These are phyloP conservation scores for Fusarium liriodendri DNA, from an alignment of 2,329 filamentous ascomycete species.

Conservation along the genomic window DNA sequence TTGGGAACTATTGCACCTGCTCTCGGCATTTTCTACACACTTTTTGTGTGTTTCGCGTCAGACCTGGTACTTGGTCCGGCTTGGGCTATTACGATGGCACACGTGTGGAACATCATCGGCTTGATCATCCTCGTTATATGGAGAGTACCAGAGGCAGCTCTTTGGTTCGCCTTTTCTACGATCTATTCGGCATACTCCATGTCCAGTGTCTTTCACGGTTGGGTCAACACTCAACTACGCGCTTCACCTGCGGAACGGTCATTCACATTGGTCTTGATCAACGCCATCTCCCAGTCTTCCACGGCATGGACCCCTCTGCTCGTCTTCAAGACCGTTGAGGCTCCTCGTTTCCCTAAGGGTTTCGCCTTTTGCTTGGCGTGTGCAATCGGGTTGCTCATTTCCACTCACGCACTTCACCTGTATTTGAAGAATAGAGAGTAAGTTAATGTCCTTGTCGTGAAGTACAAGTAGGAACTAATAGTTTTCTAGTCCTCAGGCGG, in stretches of 20 bases:
- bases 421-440: slow-evolving; percentile 6
- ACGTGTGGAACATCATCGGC: slow-evolving; percentile 63
- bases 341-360: slow-evolving; percentile 51
- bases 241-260: slow-evolving; percentile 59
- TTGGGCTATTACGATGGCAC: slow-evolving; percentile 65
- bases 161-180: slow-evolving; percentile 53
- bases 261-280: slow-evolving; percentile 62
- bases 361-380: slow-evolving; percentile 49
- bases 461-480: not conserved
- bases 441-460: not conserved
- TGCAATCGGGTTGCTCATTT: not conserved
- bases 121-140: slow-evolving; percentile 65
- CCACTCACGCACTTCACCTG: not conserved
- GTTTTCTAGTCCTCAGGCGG: not conserved
- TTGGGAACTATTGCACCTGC: slow-evolving; percentile 64
- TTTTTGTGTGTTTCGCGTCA: slow-evolving; percentile 65
- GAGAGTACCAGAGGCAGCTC: slow-evolving; percentile 61
- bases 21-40: slow-evolving; percentile 66
- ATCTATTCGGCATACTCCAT: slow-evolving; percentile 62
- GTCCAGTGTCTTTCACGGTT: slow-evolving; percentile 66
- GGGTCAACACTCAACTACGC: slow-evolving; percentile 63
- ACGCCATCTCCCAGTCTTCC: slow-evolving; percentile 62
- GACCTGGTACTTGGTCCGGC: slow-evolving; percentile 64
- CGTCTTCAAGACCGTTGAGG: slow-evolving; percentile 56
- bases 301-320: slow-evolving; percentile 66